Percentiles rank a stretch among this genome's conserved stretches.
These are phyloP conservation scores for Pyrenula aspistea DNA, from an alignment of 495 filamentous ascomycete genomes.

Conservation along the genomic window DNA sequence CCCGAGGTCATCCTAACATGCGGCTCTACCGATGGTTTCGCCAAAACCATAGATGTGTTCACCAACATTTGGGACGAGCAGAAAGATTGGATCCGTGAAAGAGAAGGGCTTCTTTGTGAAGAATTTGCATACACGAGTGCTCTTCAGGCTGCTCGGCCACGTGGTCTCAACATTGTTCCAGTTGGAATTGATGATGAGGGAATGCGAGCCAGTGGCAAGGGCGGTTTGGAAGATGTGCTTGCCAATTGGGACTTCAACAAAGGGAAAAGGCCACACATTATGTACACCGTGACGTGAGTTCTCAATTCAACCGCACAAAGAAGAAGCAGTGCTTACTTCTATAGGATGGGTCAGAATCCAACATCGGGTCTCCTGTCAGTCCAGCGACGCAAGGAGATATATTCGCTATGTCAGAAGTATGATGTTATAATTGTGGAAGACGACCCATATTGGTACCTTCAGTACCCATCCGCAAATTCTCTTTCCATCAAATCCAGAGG, in stretches of 20 bases:
- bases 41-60: slow-evolving; percentile 62
- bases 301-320: background rate
- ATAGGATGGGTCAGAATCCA: slow-evolving; percentile 82
- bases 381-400: slow-evolving; percentile 62
- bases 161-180: slow-evolving; percentile 58
- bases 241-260: slow-evolving; percentile 65
- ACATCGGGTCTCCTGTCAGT: slow-evolving; percentile 63
- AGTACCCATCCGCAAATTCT: slow-evolving; percentile 57
- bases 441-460: slow-evolving; percentile 93
- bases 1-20: slow-evolving; percentile 67
- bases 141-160: slow-evolving; percentile 49
- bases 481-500: slow-evolving; percentile 24
- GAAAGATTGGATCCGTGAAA: slow-evolving; percentile 49
- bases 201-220: slow-evolving; percentile 53
- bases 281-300: slow-evolving; percentile 84
- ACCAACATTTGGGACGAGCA: slow-evolving; percentile 60
- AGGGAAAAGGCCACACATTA: slow-evolving; percentile 65
- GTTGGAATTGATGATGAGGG: slow-evolving; percentile 69
- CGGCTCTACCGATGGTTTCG: slow-evolving; percentile 75
- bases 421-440: slow-evolving; percentile 92
- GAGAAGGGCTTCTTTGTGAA: slow-evolving; percentile 64
- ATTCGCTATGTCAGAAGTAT: slow-evolving; percentile 67
- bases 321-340: background rate
- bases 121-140: slow-evolving; percentile 69
- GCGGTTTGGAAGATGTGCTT: slow-evolving; percentile 66